Evolutionary conservation across 148 eudicot genomes (phyloP).

Genomic region (Beta vulgaris): DNA sequence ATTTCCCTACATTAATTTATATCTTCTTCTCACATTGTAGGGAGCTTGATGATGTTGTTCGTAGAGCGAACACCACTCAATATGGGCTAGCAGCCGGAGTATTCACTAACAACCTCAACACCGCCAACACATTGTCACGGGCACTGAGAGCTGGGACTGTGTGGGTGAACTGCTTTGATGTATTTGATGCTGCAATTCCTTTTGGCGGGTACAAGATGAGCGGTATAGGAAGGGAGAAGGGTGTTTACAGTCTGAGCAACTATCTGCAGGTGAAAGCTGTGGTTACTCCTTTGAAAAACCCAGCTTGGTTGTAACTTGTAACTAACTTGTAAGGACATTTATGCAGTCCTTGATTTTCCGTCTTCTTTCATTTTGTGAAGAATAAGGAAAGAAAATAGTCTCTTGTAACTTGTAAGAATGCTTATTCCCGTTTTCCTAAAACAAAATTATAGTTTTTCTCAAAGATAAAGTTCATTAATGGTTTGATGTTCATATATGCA

Average conservation of each 20-base stretch:
- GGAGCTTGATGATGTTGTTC: conserved; percentile 70
- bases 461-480: too few species aligned
- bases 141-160: conserved; percentile 82
- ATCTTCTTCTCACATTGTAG: conserved; percentile 28
- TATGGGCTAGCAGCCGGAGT: conserved; percentile 94
- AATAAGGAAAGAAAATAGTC: too few species aligned
- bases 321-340: neutral
- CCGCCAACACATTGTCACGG: conserved; percentile 77
- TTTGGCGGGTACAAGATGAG: conserved; percentile 97
- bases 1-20: neutral
- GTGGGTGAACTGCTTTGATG: conserved; percentile 90
- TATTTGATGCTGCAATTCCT: conserved; percentile 89
- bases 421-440: too few species aligned
- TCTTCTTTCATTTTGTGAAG: too few species aligned
- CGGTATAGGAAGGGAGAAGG: conserved; percentile 90
- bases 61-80: conserved; percentile 67
- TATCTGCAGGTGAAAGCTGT: conserved; percentile 90
- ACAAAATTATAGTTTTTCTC: too few species aligned
- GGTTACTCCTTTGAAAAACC: conserved; percentile 70
- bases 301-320: conserved; percentile 64
- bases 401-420: too few species aligned
- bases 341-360: neutral
- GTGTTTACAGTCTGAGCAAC: conserved; percentile 72
- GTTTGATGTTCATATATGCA: too few species aligned
- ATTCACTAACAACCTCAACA: conserved; percentile 64